Base-by-base conservation (phyloP, 23 red algal genomes). In the Porphyridium purpureum region DNA sequence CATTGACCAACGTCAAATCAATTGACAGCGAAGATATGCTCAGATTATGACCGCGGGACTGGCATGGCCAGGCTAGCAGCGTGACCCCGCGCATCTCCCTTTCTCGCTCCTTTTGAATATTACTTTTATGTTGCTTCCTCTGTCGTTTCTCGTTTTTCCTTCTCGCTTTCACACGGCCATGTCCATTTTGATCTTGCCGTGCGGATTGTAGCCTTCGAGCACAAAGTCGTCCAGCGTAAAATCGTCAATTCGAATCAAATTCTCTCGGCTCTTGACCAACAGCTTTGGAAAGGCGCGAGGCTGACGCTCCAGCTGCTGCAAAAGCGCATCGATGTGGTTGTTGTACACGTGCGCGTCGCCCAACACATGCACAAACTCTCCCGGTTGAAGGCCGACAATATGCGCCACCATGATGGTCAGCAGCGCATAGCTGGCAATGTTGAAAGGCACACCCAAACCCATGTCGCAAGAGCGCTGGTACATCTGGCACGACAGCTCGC, bases 111-210 rank as follows among this genome's bases (percentile, higher is more conserved):
- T n/a, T n/a, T n/a, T n/a, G n/a, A n/a, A n/a, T n/a, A n/a, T n/a
- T n/a, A n/a, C n/a, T n/a, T n/a, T n/a, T n/a, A n/a, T n/a, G n/a
- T n/a, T n/a, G n/a, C n/a, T n/a, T n/a, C n/a, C n/a, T n/a, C n/a
- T n/a, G n/a, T n/a, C n/a, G n/a, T n/a, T n/a, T n/a, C n/a, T n/a
- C n/a, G n/a, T n/a, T n/a, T n/a, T n/a, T n/a, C n/a, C n/a, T n/a
- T n/a, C n/a, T n/a, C n/a, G n/a, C n/a, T n/a, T 21, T 75, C 74
- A 95, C 21, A 95, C 88, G 1, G 88, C 88, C 88, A 95, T 95
- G 33, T 80, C 66, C 88, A 95, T 95, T 27, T 75, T 54, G 17
- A 95, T 50, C 21, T 62, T 7, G 38, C 57, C 50, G 51, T 85
- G 72, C 9, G 72, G 74, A 7, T 71, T 51, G 53, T 95, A 95